These are phyloP conservation scores for Clohesyomyces aquaticus DNA, from an alignment of 495 filamentous ascomycete species.

Conservation along the genomic window DNA sequence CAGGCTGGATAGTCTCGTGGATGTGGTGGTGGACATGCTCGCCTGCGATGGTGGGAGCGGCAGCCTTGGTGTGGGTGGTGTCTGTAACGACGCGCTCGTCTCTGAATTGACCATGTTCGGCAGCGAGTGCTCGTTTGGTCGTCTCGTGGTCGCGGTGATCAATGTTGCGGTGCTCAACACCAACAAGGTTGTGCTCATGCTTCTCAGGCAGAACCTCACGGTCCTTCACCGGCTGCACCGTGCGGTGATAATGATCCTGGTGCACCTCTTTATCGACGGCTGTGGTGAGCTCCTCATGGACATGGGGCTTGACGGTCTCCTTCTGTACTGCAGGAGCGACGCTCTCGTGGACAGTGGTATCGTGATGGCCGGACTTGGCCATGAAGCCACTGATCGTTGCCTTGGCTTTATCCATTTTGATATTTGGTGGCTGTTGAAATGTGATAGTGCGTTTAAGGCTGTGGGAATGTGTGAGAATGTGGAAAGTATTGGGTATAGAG, in stretches of 20 bases:
- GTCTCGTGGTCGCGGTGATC: conserved; percentile 57
- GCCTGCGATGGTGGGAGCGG: conserved; percentile 55
- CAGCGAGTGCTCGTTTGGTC: conserved; percentile 51
- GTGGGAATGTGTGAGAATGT: no score
- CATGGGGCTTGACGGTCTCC: conserved; percentile 56
- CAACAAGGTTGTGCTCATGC: conserved; percentile 50
- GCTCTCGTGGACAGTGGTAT: conserved; percentile 65
- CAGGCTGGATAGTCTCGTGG: conserved; percentile 67
- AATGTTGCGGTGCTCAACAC: conserved; percentile 58
- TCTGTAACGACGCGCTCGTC: conserved; percentile 53
- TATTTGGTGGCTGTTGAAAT: conserved; percentile 15
- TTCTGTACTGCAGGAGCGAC: conserved; percentile 63
- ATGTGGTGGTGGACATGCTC: conserved; percentile 68
- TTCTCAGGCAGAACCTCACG: conserved; percentile 45
- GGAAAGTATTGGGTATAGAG: not conserved
- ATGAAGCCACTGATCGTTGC: conserved; percentile 58
- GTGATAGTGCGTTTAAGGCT: no score
- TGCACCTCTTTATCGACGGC: conserved; percentile 65
- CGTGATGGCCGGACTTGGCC: conserved; percentile 58
- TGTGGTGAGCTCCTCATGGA: conserved; percentile 59
- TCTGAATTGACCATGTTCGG: conserved; percentile 57
- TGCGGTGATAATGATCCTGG: conserved; percentile 52
- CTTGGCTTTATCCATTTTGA: conserved; percentile 63
- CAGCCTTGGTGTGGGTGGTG: conserved; percentile 53
- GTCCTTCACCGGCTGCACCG: conserved; percentile 49